Percentiles rank a stretch among this genome's conserved stretches.
Conservation (phyloP, 306 rosid species). For the Cucumis cinereus region DNA sequence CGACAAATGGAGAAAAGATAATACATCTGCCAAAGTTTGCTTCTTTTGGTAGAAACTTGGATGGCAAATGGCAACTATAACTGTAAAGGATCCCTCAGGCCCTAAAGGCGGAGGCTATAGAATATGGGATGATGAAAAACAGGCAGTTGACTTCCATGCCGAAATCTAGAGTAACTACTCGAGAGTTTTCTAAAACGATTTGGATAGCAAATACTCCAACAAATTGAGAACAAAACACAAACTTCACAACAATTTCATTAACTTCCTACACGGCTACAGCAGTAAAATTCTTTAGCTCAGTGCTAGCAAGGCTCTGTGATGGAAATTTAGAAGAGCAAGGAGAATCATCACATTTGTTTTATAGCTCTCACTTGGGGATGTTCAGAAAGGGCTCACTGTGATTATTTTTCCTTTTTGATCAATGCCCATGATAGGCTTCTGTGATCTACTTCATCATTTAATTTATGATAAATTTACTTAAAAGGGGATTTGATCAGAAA, state of each 20-base stretch:
- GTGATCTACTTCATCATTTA: neutral
- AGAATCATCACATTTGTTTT: neutral
- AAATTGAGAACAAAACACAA: neutral
- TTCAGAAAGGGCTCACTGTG: neutral
- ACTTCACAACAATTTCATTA: neutral
- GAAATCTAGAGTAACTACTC: neutral
- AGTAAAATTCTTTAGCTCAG: neutral
- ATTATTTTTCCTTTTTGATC: neutral
- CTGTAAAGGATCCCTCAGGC: neutral
- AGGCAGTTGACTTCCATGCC: neutral
- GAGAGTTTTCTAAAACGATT: neutral
- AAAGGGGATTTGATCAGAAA: neutral
- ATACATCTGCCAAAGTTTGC: neutral
- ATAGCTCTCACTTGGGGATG: neutral
- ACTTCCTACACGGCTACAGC: neutral
- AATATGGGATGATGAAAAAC: neutral
- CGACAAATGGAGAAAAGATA: no score
- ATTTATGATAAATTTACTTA: neutral
- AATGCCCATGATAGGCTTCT: neutral
- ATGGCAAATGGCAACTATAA: no score
- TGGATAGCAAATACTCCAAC: neutral
- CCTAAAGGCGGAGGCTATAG: neutral
- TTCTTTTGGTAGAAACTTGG: no score
- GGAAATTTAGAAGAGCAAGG: neutral
- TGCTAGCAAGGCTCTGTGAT: neutral